Base-by-base conservation (phyloP, 1,284 basidiomycete species). In the Ustilago trichophora region DNA sequence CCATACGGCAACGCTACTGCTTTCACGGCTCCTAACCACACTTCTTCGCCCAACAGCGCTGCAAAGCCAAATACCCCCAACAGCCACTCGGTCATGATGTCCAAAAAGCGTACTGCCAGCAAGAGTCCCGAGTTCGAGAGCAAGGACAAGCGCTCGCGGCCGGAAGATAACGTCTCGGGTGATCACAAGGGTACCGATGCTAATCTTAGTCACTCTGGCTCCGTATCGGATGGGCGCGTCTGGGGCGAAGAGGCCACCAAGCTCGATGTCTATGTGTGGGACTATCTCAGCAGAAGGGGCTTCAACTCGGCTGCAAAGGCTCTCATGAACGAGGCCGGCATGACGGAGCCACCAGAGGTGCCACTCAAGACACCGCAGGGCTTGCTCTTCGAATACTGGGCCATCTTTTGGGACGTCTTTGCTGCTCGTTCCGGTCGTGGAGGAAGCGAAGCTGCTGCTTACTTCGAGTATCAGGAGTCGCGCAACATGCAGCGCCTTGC, bases 401-500 rank as follows among this genome's bases (percentile, higher is more conserved):
- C 70, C 47, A 74, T 81, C 42, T 81, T 81, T 37, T 81, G 79
- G 79, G 79, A 81, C 34, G 72, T 78, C 16, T 81, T 81, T 51
- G 71, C 73, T 1, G 70, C 78, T 18, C 65, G 78, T 4, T 63
- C 67, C 0, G 76, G 78, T 7, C 65, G 73, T 6, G 74, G 74
- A 11, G 69, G 63, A 38, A 58, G 47, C 15, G 73, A 77, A 27
- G 76, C 77, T 1, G 58, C 63, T 13, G 62, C 72, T 4, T 80
- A 77, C 46, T 65, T 64, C 29, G 73, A 78, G 15, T 74, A 73
- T 21, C 63, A 76, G 27, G 78, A 78, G 36, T 51, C 66, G 12
- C 74, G 73, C 40, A 67, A 73, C 32, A 58, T 58, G 27, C 77
- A 78, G 45, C 54, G 66, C 6, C 41, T 72, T 11, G 38, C 38